Conservation (phyloP, 2,329 filamentous ascomycete genomes). For the Bipolaris gigantea region DNA sequence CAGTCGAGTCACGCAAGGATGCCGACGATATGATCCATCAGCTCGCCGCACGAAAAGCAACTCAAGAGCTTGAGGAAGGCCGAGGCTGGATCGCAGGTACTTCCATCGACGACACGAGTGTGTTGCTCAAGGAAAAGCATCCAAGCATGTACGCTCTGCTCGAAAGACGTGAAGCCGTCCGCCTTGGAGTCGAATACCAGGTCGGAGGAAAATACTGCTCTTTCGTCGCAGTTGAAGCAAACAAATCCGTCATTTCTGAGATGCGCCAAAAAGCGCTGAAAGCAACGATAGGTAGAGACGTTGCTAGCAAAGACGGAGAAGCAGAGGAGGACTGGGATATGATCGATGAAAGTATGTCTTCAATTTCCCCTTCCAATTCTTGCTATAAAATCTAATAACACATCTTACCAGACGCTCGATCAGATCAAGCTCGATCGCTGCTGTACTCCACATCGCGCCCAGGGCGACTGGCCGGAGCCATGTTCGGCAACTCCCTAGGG, state of each 20-base stretch:
- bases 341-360: not conserved
- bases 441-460: too few relatives aligned
- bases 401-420: not conserved
- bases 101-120: not conserved
- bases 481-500: too few relatives aligned
- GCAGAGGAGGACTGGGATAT: constrained; percentile 4
- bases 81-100: constrained; percentile 5
- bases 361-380: too few relatives aligned
- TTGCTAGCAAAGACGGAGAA: not conserved
- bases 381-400: not conserved
- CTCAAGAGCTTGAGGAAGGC: constrained; percentile 10
- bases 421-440: too few relatives aligned
- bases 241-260: not conserved
- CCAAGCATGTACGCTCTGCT: not conserved
- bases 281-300: not conserved
- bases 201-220: constrained; percentile 8
- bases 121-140: not conserved
- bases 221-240: constrained; percentile 6
- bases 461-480: too few relatives aligned
- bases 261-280: not conserved
- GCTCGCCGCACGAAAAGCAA: constrained; percentile 6
- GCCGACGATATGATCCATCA: constrained; percentile 10
- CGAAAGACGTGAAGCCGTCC: constrained; percentile 3
- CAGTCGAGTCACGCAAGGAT: constrained; percentile 1
- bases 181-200: constrained; percentile 5